Base-by-base conservation (phyloP, 495 filamentous ascomycete species). In the Sordaria brevicollis region DNA sequence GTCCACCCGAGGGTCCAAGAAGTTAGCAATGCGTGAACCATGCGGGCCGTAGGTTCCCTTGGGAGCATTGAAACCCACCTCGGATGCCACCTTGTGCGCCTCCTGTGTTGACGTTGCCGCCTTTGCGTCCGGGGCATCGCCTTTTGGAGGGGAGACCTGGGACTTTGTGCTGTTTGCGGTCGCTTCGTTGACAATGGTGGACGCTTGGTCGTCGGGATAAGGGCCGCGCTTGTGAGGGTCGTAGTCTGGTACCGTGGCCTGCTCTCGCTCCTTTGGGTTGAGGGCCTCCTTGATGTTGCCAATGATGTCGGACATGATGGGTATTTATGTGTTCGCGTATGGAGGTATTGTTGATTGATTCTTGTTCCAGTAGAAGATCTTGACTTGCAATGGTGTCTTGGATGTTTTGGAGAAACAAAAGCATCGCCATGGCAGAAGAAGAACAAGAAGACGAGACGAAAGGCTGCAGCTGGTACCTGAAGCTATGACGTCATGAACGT, bases 1-100 rank as follows among this genome's bases (percentile, higher is more conserved):
- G 68, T 83, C 80, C 29, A 81, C 72, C 73, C 80, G 77, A 15
- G 80, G 79, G 72, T 82, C 82, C 33, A 77, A 77, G 10, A 78
- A 80, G 72, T 84, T 82, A 19, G 71, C 79, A 36, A 78, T 67
- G 7, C 80, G 80, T 68, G 77, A 77, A 19, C 72, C 67, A 70
- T 86, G 79, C 35, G 81, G 77, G 38, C 78, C 81, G 66, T 81
- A 80, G 17, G 78, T 79, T 15, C 78, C 76, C 70, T 75, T 71
- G 37, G 79, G 74, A 9, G 73, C 74, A 35, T 73, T 73, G 13
- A 70, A 68, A 21, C 65, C 65, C 21, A 70, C 73, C 67, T 71
- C 75, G 43, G 68, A 76, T 15, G 66, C 71, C 34, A 41, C 2
- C 57, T 69, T 73, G 3, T 49, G 69, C n/a, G 68, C 13, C 15